Base-by-base conservation (phyloP, 129 eudicot genomes). In the Scalesia atractyloides region DNA sequence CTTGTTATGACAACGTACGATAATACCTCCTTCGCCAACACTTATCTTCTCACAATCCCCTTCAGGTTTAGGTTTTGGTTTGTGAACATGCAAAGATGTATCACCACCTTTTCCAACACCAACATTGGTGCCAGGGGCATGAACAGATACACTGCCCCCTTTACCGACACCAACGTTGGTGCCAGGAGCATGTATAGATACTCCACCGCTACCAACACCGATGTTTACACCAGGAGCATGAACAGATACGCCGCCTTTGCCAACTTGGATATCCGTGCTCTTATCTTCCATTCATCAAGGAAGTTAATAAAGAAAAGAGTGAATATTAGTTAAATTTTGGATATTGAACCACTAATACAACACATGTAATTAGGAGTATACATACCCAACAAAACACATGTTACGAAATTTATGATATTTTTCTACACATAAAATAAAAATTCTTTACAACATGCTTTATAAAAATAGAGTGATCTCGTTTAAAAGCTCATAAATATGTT, bases 1-100 rank as follows among this genome's bases (percentile, higher is more conserved):
- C 59, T 78, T 81, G 73, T 58, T 22, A 60, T 64, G 75, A 74
- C 83, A 63, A 30, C 70, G 72, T 47, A 84, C 88, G 2, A 69
- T 24, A 5, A 83, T 77, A 9, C 88, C 88, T 43, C 84, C 87
- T 48, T 76, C 57, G 68, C 89, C 89, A 43, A 83, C 77, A 36
- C 39, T 69, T 13, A 86, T 81, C 56, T 63, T 51, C 18, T 56
- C 61, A 24, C 81, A 77, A 6, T 61, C 16, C 65, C 76, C 81
- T 70, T 79, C 44, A 20, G 56, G 37, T 60, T 60, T 50, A 47
- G 69, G 57, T 26, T 30, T 60, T 30, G 36, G 41, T 18, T 51
- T 39, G 48, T 63, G 49, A 26, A 68, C 75, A 64, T 86, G 86
- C 54, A 80, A 66, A 0, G 66, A 44, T 19, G 62, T 7, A 61